Percentiles rank a stretch among this genome's conserved stretches.
phyloP scores from a whole-genome alignment of 139 green algal genomes.

The Chlamydomonas incerta region DNA sequence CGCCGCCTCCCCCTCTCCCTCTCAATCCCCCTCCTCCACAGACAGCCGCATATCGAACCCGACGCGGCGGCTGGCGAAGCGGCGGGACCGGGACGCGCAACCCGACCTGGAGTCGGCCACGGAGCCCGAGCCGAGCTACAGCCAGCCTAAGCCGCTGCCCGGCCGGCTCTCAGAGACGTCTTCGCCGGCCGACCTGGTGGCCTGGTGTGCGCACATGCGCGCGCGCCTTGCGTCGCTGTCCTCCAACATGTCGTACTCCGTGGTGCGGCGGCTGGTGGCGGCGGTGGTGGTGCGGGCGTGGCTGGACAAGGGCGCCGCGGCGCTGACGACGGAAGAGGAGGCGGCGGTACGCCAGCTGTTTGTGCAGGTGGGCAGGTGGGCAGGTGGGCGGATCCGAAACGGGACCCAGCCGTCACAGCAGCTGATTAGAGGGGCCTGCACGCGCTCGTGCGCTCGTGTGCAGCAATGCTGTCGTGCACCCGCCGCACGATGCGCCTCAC shows the following conservation, averaged over 20 bases:
- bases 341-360: constrained; percentile 8
- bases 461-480: no score
- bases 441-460: no score
- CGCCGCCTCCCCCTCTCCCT: no score
- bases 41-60: no score
- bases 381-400: no score
- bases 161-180: neutral
- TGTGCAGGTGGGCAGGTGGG: neutral
- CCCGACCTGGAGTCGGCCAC: no score
- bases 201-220: neutral
- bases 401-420: no score
- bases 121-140: neutral
- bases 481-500: no score
- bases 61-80: no score
- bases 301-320: constrained; percentile 2
- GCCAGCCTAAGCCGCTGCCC: neutral
- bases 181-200: neutral
- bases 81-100: no score
- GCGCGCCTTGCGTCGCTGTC: neutral
- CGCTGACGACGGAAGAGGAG: neutral
- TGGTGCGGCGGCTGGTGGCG: constrained; percentile 15
- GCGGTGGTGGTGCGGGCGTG: constrained; percentile 18
- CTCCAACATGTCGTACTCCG: neutral
- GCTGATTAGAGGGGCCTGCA: no score
- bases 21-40: no score